Percentiles rank a stretch among this genome's conserved stretches.
phyloP scores from a whole-genome alignment of 495 filamentous ascomycete species.

The Aspergillus funiculosus region DNA sequence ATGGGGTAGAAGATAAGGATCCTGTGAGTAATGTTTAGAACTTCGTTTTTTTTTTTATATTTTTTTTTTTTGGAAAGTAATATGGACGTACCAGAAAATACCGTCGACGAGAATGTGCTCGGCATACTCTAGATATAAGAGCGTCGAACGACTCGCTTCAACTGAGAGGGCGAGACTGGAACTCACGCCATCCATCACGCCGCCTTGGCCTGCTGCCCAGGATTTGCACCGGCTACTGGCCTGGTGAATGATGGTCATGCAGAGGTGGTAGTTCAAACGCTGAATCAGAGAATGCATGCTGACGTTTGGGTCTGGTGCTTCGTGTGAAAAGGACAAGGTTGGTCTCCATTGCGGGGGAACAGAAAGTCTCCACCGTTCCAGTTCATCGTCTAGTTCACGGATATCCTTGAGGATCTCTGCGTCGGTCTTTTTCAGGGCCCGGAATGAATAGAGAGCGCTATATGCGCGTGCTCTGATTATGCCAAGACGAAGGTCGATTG shows the following conservation, averaged over 20 bases:
- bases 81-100: constrained; percentile 40
- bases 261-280: constrained; percentile 47
- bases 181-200: constrained; percentile 41
- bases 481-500: constrained; percentile 44
- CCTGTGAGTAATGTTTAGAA: constrained; percentile 23
- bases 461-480: constrained; percentile 48
- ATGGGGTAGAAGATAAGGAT: constrained; percentile 49
- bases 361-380: constrained; percentile 46
- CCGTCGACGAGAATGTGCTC: constrained; percentile 38
- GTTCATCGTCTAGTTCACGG: constrained; percentile 46
- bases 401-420: constrained; percentile 49
- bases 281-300: constrained; percentile 43
- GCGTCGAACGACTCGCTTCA: constrained; percentile 47
- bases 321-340: constrained; percentile 35
- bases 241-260: constrained; percentile 47
- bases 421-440: constrained; percentile 43
- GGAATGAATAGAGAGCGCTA: constrained; percentile 43
- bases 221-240: constrained; percentile 45
- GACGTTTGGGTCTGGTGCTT: constrained; percentile 31
- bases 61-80: not conserved
- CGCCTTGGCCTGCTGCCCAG: constrained; percentile 29
- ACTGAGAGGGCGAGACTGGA: constrained; percentile 46
- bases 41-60: not conserved
- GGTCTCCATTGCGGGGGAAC: constrained; percentile 41
- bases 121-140: constrained; percentile 40